phyloP scores from a whole-genome alignment of 306 rosid species.

The Corylus avellana region DNA sequence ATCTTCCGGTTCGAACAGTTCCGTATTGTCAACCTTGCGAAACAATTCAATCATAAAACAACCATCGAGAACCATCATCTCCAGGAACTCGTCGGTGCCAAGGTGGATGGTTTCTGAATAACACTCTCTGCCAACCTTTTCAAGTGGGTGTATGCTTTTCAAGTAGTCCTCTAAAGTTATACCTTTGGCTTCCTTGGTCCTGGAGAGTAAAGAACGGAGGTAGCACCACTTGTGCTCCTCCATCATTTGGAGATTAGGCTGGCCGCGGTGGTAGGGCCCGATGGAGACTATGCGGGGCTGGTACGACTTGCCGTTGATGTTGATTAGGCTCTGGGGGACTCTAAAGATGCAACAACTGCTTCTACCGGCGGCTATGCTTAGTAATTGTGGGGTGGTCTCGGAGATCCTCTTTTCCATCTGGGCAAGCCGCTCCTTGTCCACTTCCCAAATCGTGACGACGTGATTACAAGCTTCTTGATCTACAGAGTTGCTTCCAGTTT shows the following conservation, averaged over 20 bases:
- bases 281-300: slow-evolving; percentile 49
- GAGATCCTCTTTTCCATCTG: slow-evolving; percentile 31
- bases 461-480: not conserved
- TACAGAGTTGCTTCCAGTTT: not conserved
- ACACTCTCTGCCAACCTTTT: slow-evolving; percentile 33
- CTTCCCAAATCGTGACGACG: not conserved
- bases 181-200: slow-evolving; percentile 9
- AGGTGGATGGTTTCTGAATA: slow-evolving; percentile 37
- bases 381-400: slow-evolving; percentile 34
- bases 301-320: slow-evolving; percentile 39
- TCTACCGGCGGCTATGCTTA: slow-evolving; percentile 32
- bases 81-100: slow-evolving; percentile 16
- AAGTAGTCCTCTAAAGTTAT: slow-evolving; percentile 16
- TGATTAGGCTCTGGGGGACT: slow-evolving; percentile 33
- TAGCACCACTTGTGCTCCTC: slow-evolving; percentile 50
- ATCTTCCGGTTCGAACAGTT: slow-evolving; percentile 24
- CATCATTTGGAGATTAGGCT: slow-evolving; percentile 27
- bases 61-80: slow-evolving; percentile 45
- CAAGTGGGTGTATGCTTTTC: slow-evolving; percentile 17
- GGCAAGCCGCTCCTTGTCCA: slow-evolving; percentile 13
- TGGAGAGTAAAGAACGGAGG: slow-evolving; percentile 25
- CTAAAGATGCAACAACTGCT: slow-evolving; percentile 35
- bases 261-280: slow-evolving; percentile 42
- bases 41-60: slow-evolving; percentile 43
- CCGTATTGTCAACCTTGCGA: slow-evolving; percentile 1